Conservation (phyloP, 129 eudicot species). For the Mikania micrantha region DNA sequence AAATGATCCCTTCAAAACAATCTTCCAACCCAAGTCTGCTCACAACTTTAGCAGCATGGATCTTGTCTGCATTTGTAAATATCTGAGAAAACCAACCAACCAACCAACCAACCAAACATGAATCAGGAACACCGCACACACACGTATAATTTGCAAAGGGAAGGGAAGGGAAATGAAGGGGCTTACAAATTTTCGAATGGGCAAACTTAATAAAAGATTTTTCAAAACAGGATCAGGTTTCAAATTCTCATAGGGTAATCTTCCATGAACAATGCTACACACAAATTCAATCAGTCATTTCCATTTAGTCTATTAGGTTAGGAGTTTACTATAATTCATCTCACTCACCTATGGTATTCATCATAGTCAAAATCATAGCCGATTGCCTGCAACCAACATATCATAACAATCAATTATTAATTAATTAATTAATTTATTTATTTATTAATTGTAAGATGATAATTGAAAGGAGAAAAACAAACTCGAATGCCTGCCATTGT, state of each 20-base stretch:
- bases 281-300: not conserved
- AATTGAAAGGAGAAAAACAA: not conserved
- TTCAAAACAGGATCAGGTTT: constrained; percentile 88
- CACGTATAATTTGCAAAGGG: too few relatives aligned
- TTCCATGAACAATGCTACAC: constrained; percentile 81
- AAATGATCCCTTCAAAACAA: constrained; percentile 83
- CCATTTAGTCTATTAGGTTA: not conserved
- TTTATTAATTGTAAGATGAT: too few relatives aligned
- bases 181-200: constrained; percentile 84
- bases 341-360: constrained; percentile 78
- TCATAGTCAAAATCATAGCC: constrained; percentile 96
- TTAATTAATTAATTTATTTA: not conserved
- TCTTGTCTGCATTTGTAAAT: constrained; percentile 84
- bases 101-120: too few relatives aligned
- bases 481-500: constrained; percentile 98
- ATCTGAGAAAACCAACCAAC: constrained; percentile 39
- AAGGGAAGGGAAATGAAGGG: not conserved
- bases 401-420: not conserved
- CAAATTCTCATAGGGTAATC: constrained; percentile 86
- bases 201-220: constrained; percentile 70
- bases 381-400: constrained; percentile 50
- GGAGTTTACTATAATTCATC: too few relatives aligned
- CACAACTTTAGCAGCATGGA: constrained; percentile 66
- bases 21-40: constrained; percentile 68
- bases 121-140: too few relatives aligned